Evolutionary conservation across 2,329 filamentous ascomycete genomes (phyloP), one percentile per base, ranked within the genome.

Genomic region (Chaetomiaceae sp.): DNA sequence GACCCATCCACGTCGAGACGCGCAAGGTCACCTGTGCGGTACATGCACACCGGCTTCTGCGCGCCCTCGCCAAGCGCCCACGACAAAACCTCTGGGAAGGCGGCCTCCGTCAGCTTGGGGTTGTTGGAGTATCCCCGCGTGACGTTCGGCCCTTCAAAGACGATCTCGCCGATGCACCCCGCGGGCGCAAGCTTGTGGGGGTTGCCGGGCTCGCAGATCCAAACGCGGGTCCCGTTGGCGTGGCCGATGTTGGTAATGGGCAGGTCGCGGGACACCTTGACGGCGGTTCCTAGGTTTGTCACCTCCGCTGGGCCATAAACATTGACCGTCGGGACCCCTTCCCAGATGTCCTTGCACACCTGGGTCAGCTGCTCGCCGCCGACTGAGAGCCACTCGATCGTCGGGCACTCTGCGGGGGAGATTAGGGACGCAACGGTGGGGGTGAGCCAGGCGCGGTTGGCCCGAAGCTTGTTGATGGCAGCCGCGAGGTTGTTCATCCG

Each of bases 111-210:
- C 57, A 75, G 75, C 22, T 66, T 61, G 1, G 65, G 57, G 23
- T 79, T 72, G 46, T 77, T 71, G 17, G 78, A 64, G 53, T 82
- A 81, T 23, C 75, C 76, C 19, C 69, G 65, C 15, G 71, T 75
- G n/a, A 81, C 66, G 3, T 71, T 67, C 3, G 75, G 72, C 1
- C 73, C 72, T 46, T 69, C 70, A 19, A 75, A 47, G 1, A 69
- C 37, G 2, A 72, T 51, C 44, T 72, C 70, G 6, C 70, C 70
- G 22, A 64, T 54, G 3, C 55, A 55, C 1, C 66, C 69, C 2
- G 65, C 51, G 2, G 65, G 65, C 0, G 64, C 33, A 6, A 70
- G 61, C 3, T 46, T 33, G 31, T 64, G 45, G 40, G 60, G 59
- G 25, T 66, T 53, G 6, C 59, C 59, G 0, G 56, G 55, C n/a